Base-by-base conservation (phyloP, 306 rosid genomes). In the Quercus ilex region DNA sequence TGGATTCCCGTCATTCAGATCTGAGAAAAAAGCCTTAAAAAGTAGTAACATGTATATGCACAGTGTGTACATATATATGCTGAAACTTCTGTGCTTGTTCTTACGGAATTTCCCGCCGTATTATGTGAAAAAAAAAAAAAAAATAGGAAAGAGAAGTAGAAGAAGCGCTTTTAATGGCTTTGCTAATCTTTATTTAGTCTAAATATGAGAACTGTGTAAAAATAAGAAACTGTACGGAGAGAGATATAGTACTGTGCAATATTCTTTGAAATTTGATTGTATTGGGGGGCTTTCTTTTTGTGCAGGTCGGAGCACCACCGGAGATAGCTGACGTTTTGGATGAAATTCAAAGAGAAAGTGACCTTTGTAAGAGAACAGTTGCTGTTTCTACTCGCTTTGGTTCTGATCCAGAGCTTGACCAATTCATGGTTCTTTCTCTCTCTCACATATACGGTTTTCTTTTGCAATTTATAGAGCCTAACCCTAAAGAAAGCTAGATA, bases 371-470 rank as follows among this genome's bases (percentile, higher is more conserved):
- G 75, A 73, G 83, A 78, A 71, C 75, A 55, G 12, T 74, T 33
- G 69, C 51, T 35, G 80, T 33, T 78, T 79, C 81, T 26, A n/a
- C 75, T 76, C 71, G 78, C 82, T 70, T 84, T 52, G 85, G 79
- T 73, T 74, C 88, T 60, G 94, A 93, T 87, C 97, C 91, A 26
- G 98, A 93, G 74, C 98, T 93, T 49, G 94, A 93, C 64, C 74
- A 74, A 4, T 93, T 93, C 89, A 93, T 93, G 98, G 98, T 92
- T 78, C 62, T 69, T 41, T 73, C 53, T 55, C 46, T 73, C 58
- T 6, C 80, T 52, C 20, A 68, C 69, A 33, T 19, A 74, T 6
- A 3, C 75, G 53, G 9, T 30, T 23, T 9, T 62, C n/a, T 26
- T 57, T 59, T 57, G 55, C n/a, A 25, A 49, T 59, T 57, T 55